Base-by-base conservation (phyloP, 441 rosid genomes). In the Sinapis alba region DNA sequence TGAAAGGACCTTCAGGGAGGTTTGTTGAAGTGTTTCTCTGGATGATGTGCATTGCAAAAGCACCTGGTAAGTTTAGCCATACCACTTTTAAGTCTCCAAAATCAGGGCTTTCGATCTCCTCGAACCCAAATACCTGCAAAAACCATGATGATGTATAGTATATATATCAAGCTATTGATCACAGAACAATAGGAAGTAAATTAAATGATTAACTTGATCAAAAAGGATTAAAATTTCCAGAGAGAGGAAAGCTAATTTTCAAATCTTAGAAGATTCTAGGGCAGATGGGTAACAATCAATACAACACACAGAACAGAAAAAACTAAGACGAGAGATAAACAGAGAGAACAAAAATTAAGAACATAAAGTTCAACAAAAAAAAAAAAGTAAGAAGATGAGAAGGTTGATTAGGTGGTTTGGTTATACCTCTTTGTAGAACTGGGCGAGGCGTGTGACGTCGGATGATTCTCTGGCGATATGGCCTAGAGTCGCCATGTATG, bases 381-480 rank as follows among this genome's bases (percentile, higher is more conserved):
- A 43, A 13, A 1, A 4, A 0, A 1, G 51, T 27, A 43, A 43
- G 18, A 53, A 18, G 8, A 0, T 20, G 11, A 45, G 18, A 21
- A 43, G 11, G 50, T 9, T 11, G 74, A 24, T 38, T 12, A 21
- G 13, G 38, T 7, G 32, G 2, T 24, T 19, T 38, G n/a, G 15
- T 63, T 7, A n/a, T n/a, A 88, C 97, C 89, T 91, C 89, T 81
- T 85, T 80, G 88, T 94, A 91, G 81, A 89, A 91, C 18, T 80
- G 24, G 28, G 96, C 93, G 16, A 93, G 94, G 63, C 88, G 90
- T 61, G 77, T 71, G 47, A 90, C 23, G 74, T 90, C 89, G 3
- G 93, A 81, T 41, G 97, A 90, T 77, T 90, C 97, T 78, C 98
- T 82, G 58, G 98, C 84, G 65, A 93, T 84, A 76, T 93, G 97